Evolutionary conservation across 1,284 basidiomycete genomes (phyloP).

Genomic region (Bondarzewia mesenterica): DNA sequence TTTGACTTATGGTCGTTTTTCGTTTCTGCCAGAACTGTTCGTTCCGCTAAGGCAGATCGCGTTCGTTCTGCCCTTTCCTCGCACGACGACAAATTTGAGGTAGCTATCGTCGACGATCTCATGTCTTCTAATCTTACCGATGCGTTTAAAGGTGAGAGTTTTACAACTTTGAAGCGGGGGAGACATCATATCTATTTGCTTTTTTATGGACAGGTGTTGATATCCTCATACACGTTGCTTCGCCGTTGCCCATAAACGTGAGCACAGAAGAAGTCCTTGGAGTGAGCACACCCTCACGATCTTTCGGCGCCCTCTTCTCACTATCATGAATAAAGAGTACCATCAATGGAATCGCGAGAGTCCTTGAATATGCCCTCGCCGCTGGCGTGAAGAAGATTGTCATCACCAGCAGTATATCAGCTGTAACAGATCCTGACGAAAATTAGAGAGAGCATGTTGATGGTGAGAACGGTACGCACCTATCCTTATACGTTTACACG

Average conservation of each 20-base stretch:
- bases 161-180: neutral
- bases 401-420: neutral
- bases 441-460: neutral
- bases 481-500: neutral
- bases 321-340: neutral
- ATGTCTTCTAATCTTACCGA: constrained; percentile 10
- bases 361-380: neutral
- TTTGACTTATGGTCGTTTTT: neutral
- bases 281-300: neutral
- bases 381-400: constrained; percentile 2
- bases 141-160: constrained; percentile 8
- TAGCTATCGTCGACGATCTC: constrained; percentile 9
- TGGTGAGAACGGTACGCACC: neutral
- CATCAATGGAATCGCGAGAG: neutral
- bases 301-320: neutral
- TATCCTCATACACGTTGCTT: constrained; percentile 1
- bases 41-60: neutral
- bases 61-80: neutral
- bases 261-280: neutral
- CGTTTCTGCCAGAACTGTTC: neutral
- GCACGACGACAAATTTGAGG: constrained; percentile 4
- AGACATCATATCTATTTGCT: neutral
- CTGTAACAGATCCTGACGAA: neutral
- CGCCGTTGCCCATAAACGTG: neutral
- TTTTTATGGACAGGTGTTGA: neutral